These are phyloP conservation scores for Lachancea lanzarotensis DNA, from an alignment of 805 yeast species.

Conservation along the genomic window DNA sequence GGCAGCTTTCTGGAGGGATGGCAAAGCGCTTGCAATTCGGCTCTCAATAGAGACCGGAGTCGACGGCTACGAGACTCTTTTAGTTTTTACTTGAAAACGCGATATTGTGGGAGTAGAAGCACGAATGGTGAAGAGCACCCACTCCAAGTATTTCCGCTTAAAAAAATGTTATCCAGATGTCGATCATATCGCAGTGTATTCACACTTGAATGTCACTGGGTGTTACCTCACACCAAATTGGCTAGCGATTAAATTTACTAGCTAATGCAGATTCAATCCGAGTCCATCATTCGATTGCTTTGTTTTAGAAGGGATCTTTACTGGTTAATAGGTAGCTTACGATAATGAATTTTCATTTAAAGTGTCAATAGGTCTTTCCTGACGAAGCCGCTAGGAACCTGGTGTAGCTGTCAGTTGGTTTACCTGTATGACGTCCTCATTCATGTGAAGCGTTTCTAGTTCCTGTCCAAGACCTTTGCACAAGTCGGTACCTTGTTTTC, in stretches of 20 bases:
- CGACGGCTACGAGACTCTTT: background rate
- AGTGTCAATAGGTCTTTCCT: background rate
- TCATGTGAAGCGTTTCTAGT: constrained; percentile 6
- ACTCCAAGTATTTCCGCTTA: too few species aligned
- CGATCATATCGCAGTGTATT: too few species aligned
- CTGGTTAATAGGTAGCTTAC: too few species aligned
- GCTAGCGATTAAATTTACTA: too few species aligned
- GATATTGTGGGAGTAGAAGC: background rate
- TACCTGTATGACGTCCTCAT: background rate
- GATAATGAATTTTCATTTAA: background rate
- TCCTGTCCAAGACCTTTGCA: constrained; percentile 14
- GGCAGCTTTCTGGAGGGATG: constrained; percentile 4
- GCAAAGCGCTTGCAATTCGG: constrained; percentile 6
- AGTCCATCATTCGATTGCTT: too few species aligned
- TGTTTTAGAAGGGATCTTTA: too few species aligned
- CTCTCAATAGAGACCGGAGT: background rate
- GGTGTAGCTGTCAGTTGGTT: background rate
- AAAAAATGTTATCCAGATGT: too few species aligned
- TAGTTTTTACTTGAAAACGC: constrained; percentile 4
- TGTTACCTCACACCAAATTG: too few species aligned
- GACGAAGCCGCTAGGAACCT: background rate
- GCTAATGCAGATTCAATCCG: too few species aligned
- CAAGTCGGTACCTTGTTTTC: constrained; percentile 17
- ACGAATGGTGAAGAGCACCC: too few species aligned
- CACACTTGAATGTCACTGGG: too few species aligned